phyloP scores from a whole-genome alignment of 345 rosid genomes.

The Dipteronia dyeriana region DNA sequence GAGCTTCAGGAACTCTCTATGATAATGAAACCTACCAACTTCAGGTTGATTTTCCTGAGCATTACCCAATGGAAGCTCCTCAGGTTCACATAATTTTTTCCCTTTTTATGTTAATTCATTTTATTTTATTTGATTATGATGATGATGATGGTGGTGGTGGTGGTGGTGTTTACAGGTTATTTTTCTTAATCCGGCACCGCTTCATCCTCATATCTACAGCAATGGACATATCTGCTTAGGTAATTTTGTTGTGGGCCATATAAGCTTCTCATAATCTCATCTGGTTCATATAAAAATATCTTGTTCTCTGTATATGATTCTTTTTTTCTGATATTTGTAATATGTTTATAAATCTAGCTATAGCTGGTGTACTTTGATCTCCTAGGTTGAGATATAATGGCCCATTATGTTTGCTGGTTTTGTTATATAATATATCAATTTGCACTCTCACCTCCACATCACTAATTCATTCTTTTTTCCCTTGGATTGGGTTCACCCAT shows the following conservation, averaged over 20 bases:
- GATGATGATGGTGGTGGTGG: neutral
- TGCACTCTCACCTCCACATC: constrained; percentile 2
- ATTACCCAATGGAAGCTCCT: constrained; percentile 99
- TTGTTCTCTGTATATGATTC: neutral
- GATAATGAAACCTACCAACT: constrained; percentile 87
- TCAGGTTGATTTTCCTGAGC: constrained; percentile 98
- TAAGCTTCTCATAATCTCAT: neutral
- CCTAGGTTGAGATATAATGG: constrained; percentile 10
- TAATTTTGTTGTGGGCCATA: constrained; percentile 24
- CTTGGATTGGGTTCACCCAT: constrained; percentile 11
- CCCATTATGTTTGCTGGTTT: constrained; percentile 18
- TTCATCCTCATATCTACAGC: constrained; percentile 97
- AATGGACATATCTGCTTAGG: constrained; percentile 99
- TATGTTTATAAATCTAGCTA: neutral
- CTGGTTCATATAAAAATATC: neutral
- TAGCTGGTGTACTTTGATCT: neutral
- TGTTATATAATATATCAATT: neutral
- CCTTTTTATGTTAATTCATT: neutral
- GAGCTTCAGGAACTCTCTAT: constrained; percentile 88
- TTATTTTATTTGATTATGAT: neutral
- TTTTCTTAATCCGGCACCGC: constrained; percentile 86
- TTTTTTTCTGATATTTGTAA: neutral
- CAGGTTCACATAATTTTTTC: constrained; percentile 47
- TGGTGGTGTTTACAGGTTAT: constrained; percentile 53
- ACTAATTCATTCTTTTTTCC: constrained; percentile 10